Conservation (phyloP, 2,329 filamentous ascomycete genomes). For the Aaosphaeria pasadenensis region DNA sequence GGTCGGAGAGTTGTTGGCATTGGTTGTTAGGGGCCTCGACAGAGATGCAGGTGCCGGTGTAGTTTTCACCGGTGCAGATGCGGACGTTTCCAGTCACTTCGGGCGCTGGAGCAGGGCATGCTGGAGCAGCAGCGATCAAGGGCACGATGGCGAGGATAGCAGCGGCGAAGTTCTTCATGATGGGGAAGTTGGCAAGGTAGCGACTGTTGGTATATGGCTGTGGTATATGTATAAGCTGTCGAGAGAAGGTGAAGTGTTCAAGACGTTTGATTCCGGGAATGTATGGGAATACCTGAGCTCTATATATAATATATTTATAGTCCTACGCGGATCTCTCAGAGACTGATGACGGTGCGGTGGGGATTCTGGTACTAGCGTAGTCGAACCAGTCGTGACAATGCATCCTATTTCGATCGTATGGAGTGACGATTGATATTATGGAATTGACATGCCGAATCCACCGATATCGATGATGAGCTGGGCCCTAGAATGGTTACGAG, state of each 20-base stretch:
- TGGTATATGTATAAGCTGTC: not conserved
- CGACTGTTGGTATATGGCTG: not conserved
- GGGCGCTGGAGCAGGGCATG: slow-evolving; percentile 1
- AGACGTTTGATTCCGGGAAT: too few relatives aligned
- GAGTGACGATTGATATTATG: too few relatives aligned
- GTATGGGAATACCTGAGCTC: too few relatives aligned
- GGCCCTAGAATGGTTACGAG: too few relatives aligned
- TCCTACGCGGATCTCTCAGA: too few relatives aligned
- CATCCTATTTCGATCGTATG: too few relatives aligned
- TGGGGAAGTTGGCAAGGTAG: slow-evolving; percentile 1
- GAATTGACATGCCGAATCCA: too few relatives aligned
- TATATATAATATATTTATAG: too few relatives aligned
- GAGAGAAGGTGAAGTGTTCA: not conserved
- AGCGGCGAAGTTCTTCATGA: slow-evolving; percentile 12
- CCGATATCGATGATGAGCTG: too few relatives aligned
- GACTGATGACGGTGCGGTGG: too few relatives aligned
- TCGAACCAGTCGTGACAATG: too few relatives aligned
- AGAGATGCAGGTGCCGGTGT: slow-evolving; percentile 6
- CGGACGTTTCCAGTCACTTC: slow-evolving; percentile 1
- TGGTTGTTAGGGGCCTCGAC: slow-evolving; percentile 5
- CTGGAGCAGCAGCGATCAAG: slow-evolving; percentile 8
- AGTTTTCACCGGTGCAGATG: slow-evolving; percentile 13
- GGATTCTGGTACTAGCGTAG: too few relatives aligned
- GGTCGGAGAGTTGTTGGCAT: slow-evolving; percentile 7
- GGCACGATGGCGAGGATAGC: slow-evolving; percentile 10